Evolutionary conservation across 2,329 filamentous ascomycete species (phyloP).

Genomic region (Fusarium secorum): DNA sequence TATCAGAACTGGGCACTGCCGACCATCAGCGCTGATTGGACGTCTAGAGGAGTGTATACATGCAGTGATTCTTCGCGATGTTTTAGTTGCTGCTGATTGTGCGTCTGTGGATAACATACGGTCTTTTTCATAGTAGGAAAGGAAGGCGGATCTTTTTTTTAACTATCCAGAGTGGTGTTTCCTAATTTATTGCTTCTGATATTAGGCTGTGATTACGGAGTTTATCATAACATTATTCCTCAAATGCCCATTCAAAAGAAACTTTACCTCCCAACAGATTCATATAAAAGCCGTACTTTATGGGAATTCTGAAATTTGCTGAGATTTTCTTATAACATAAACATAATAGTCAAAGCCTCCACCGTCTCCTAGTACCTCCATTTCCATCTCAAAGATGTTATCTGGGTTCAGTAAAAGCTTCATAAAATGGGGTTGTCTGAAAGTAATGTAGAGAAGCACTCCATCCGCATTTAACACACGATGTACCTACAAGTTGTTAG

Average conservation of each 20-base stretch:
- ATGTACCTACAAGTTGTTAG: neutral
- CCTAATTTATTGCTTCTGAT: too few relatives aligned
- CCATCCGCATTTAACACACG: neutral
- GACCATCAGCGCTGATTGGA: too few relatives aligned
- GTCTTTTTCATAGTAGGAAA: neutral
- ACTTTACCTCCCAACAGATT: neutral
- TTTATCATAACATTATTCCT: too few relatives aligned
- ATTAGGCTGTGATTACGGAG: neutral
- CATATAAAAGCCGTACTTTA: neutral
- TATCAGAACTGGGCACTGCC: too few relatives aligned
- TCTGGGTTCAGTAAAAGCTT: neutral
- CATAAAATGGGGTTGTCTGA: slow-evolving; percentile 1
- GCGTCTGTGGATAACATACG: neutral
- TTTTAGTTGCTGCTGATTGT: neutral
- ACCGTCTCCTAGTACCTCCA: neutral
- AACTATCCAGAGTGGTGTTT: neutral
- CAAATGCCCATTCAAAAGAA: neutral
- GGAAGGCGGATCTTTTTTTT: rapidly evolving
- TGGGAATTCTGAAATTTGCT: neutral
- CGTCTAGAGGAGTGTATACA: rapidly evolving
- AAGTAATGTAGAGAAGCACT: neutral
- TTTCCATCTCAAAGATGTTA: neutral
- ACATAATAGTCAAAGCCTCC: neutral
- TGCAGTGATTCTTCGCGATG: neutral
- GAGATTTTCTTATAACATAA: neutral